Evolutionary conservation across 352 stramenopile species (phyloP), one percentile per base, ranked within the genome.

Genomic region (Globisporangium abappressorium): DNA sequence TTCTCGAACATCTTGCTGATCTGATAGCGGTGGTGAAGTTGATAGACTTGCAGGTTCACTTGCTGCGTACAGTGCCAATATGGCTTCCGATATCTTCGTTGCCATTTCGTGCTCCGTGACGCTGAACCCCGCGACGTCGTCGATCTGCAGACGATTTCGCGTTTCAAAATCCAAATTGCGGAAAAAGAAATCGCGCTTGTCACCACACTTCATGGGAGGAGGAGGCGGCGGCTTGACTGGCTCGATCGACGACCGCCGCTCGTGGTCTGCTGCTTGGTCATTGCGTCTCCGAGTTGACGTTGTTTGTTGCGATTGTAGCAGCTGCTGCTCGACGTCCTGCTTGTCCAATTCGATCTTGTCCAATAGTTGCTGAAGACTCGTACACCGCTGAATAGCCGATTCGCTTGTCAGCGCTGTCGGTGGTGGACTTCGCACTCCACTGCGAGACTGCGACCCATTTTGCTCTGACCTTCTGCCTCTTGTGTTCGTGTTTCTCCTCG

Each of bases 111-210:
- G 89, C 66, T 94, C 85, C 9, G 87, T 94, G 34, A 94, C 84
- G 53, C 83, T 93, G 64, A 90, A 94, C 36, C 82, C 76, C 1
- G 84, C 84, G 15, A 94, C 85, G 22, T 94, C 75, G 65, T 94
- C 87, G 34, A 94, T 85, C 65, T 92, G 87, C 26, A 94, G 63
- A 36, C 81, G 72, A 46, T 68, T 88, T 18, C 87, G 83, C 9
- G 83, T 74, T n/a, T 89, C 82, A 15, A 81, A 89, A 7, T 89
- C 70, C 53, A 94, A 68, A 38, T 91, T 89, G 2, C 87, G 79
- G 60, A 94, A 94, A 66, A 94, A 91, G 65, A 93, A 94, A 61
- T 93, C 84, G 41, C 87, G 83, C 70, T 94, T 94, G 72, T 94
- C 86, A 11, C 83, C 84, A 66, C 84, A 91, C 59, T 92, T 92